A percentile compares a stretch with the other conserved stretches of the same genome.
phyloP scores from a whole-genome alignment of 768 basidiomycete species.

The Kwoniella pini region DNA sequence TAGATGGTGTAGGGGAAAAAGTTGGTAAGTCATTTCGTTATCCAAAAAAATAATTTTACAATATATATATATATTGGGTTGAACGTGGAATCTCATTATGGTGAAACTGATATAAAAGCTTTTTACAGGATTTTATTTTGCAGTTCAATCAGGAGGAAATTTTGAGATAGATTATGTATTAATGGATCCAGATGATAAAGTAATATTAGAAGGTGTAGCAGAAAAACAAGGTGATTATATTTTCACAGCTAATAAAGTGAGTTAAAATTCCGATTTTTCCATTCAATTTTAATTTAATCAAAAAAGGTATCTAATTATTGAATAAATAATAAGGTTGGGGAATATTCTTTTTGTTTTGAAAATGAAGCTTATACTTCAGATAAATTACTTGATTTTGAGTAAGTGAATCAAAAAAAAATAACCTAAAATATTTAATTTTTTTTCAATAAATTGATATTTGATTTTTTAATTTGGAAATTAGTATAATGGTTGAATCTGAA shows the following conservation, averaged over 20 bases:
- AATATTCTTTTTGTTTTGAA: slow-evolving; percentile 83
- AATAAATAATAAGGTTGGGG: slow-evolving; percentile 58
- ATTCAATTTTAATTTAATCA: too few species aligned
- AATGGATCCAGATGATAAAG: slow-evolving; percentile 83
- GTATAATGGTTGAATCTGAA: slow-evolving; percentile 95
- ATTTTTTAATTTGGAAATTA: too few species aligned
- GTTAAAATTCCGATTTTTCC: too few species aligned
- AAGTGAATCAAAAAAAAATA: too few species aligned
- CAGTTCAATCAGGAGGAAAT: slow-evolving; percentile 95
- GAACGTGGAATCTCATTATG: too few species aligned
- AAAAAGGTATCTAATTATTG: too few species aligned
- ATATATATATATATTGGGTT: too few species aligned
- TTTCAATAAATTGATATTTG: slow-evolving; percentile 76
- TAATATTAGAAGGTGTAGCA: slow-evolving; percentile 79
- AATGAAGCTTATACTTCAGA: slow-evolving; percentile 96
- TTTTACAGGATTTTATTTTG: slow-evolving; percentile 82
- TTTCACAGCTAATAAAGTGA: slow-evolving; percentile 78
- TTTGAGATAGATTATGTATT: slow-evolving; percentile 95
- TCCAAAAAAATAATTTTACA: too few species aligned
- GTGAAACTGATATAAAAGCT: too few species aligned
- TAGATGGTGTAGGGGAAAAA: slow-evolving; percentile 70
- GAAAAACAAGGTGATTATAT: slow-evolving; percentile 98
- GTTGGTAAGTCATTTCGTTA: slow-evolving; percentile 87
- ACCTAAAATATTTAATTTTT: too few species aligned
- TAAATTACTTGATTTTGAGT: slow-evolving; percentile 70